phyloP scores from a whole-genome alignment of 768 basidiomycete species.

The Trametes villosa region DNA sequence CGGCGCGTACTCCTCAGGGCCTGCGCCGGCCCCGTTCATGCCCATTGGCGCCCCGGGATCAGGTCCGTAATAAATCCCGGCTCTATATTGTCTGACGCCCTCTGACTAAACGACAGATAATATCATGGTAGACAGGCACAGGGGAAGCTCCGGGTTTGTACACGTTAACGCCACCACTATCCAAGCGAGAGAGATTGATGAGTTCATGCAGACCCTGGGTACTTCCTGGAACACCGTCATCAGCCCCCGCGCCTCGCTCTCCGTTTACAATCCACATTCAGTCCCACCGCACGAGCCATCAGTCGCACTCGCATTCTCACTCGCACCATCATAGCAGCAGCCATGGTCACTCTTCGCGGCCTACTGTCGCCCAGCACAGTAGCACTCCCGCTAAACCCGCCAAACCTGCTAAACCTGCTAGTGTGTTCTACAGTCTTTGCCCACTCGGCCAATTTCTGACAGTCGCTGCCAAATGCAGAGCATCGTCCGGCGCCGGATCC shows the following conservation, averaged over 20 bases:
- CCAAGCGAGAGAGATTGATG: neutral
- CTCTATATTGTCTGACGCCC: too few species aligned
- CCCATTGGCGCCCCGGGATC: constrained; percentile 21
- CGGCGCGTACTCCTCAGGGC: neutral
- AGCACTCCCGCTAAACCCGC: neutral
- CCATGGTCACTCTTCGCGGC: constrained; percentile 12
- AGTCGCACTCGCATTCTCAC: constrained; percentile 18
- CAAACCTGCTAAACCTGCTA: too few species aligned
- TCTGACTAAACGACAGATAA: neutral
- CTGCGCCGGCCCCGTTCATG: constrained; percentile 19
- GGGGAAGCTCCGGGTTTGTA: neutral
- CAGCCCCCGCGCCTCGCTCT: constrained; percentile 1
- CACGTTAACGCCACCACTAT: too few species aligned
- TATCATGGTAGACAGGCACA: constrained; percentile 5
- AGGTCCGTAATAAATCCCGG: neutral
- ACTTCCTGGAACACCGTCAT: constrained; percentile 1
- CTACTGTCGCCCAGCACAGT: constrained; percentile 3
- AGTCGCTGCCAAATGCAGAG: neutral
- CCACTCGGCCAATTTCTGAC: too few species aligned
- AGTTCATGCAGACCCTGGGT: constrained; percentile 6
- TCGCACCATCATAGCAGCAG: constrained; percentile 8
- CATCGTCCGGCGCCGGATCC: constrained; percentile 4
- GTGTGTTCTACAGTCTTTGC: too few species aligned
- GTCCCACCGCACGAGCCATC: constrained; percentile 13
- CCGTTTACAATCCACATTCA: constrained; percentile 10